phyloP scores from a whole-genome alignment of 495 filamentous ascomycete genomes.

The Penicillium waksmanii region DNA sequence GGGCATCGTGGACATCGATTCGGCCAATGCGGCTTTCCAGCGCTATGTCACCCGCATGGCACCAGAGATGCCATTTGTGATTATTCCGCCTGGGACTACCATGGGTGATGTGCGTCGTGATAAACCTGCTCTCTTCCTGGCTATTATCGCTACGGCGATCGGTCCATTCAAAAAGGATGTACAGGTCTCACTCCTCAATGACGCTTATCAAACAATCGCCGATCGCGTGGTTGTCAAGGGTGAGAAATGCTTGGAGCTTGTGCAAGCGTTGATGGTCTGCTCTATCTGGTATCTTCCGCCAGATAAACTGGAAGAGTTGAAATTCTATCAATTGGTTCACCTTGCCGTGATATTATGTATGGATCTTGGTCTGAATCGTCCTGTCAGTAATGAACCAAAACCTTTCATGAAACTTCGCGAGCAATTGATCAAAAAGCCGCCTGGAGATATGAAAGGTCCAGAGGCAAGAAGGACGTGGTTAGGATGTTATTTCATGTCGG shows the following conservation, averaged over 20 bases:
- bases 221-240: conserved; percentile 74
- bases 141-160: conserved; percentile 72
- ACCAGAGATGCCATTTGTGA: conserved; percentile 75
- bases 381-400: conserved; percentile 28
- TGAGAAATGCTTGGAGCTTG: conserved; percentile 83
- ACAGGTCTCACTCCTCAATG: conserved; percentile 64
- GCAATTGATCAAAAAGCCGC: conserved; percentile 41
- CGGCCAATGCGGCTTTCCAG: conserved; percentile 66
- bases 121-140: conserved; percentile 80
- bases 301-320: conserved; percentile 81
- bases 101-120: conserved; percentile 67
- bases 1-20: conserved; percentile 63
- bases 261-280: conserved; percentile 76
- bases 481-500: conserved; percentile 76
- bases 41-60: conserved; percentile 72
- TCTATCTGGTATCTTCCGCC: conserved; percentile 85
- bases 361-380: conserved; percentile 79
- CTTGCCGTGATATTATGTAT: conserved; percentile 83
- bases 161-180: conserved; percentile 61
- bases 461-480: conserved; percentile 82
- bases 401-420: conserved; percentile 37
- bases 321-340: conserved; percentile 88
- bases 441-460: conserved; percentile 61
- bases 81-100: conserved; percentile 69
- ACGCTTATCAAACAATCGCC: conserved; percentile 73